Base-by-base conservation (phyloP, 1,284 basidiomycete genomes). In the Porodaedalea pini region DNA sequence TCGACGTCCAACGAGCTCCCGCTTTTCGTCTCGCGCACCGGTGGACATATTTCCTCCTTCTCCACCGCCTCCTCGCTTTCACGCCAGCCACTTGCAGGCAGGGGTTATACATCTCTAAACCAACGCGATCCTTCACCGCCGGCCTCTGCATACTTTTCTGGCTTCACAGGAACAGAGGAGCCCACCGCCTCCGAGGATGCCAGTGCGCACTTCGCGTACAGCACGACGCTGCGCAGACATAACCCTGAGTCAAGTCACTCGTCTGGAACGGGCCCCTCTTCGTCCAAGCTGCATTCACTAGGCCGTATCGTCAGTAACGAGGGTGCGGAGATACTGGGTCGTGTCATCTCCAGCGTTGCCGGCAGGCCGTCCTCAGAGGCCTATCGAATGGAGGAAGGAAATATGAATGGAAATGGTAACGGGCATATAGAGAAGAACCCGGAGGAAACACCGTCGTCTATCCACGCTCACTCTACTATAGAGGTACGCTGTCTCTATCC, bases 131-230 rank as follows among this genome's bases (percentile, higher is more conserved):
- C 76, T 3, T 87, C 86, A 2, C 88, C 88, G 1, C 88, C 88
- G 0, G 88, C 88, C 0, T 90, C 88, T 2, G 78, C 86, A 0
- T 91, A 90, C 70, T 91, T 91, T 65, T 76, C 83, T 0, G 68
- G 76, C 82, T 40, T 74, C 78, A 25, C 75, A 75, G 31, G 75
- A 80, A 55, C 51, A 51, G 59, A 54, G 19, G 60, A 71, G 76
- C 23, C 75, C 79, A 58, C 76, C 83, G 8, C 76, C 80, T 27
- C 80, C 85, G 75, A 85, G 0, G 83, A 83, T 54, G 86, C 88
- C 1, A 75, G 78, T 41, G 69, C 80, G 2, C 89, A 91, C 67
- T 93, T 92, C 66, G 85, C 89, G 2, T 92, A 91, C 71, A 90
- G 86, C 62, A 92, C 90, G 0, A 90, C 86, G 0, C 75, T 93